phyloP scores from a whole-genome alignment of 2,329 filamentous ascomycete genomes.

The Epichloe hybrida region DNA sequence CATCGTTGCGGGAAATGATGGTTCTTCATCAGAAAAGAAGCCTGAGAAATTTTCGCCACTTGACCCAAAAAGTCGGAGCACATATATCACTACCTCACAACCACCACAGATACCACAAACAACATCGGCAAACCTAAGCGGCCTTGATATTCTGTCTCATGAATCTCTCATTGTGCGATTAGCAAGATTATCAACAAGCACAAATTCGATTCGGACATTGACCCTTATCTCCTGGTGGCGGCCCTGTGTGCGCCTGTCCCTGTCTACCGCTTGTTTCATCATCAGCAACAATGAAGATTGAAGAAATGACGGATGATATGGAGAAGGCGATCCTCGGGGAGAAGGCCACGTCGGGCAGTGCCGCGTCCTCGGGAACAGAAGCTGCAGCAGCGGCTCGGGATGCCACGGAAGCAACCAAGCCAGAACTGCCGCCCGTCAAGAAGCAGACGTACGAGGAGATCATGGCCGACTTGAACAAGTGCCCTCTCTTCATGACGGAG shows the following conservation, averaged over 20 bases:
- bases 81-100: no score
- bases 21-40: no score
- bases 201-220: no score
- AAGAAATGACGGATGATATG: constrained; percentile 30
- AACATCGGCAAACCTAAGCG: no score
- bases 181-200: no score
- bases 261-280: background rate
- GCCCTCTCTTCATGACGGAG: constrained; percentile 91
- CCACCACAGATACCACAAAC: no score
- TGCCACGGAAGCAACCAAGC: constrained; percentile 17
- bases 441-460: constrained; percentile 42
- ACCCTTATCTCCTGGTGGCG: background rate
- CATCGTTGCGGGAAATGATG: no score
- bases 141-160: no score
- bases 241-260: background rate
- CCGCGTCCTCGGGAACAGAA: background rate
- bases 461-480: constrained; percentile 42
- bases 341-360: background rate
- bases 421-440: constrained; percentile 32
- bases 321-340: constrained; percentile 18
- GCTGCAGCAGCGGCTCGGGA: background rate
- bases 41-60: no score
- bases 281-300: constrained; percentile 21
- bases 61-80: no score
- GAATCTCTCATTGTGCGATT: no score